Evolutionary conservation across 2,329 filamentous ascomycete genomes (phyloP).

Genomic region (Rhinocladiella mackenziei): DNA sequence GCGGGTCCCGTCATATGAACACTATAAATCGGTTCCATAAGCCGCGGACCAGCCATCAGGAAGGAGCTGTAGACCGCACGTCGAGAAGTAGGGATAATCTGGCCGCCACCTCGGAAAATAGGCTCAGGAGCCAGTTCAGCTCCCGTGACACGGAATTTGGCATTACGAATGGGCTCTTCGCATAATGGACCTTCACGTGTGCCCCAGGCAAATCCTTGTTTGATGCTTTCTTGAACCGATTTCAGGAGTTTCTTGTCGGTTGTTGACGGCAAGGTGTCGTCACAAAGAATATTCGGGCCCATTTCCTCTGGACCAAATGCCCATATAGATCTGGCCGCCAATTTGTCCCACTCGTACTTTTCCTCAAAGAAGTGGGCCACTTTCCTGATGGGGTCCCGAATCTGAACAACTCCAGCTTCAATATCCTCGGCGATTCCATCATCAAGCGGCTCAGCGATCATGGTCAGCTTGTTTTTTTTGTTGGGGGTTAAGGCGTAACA

Average conservation of each 20-base stretch:
- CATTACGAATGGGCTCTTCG: constrained; percentile 98
- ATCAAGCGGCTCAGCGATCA: constrained; percentile 94
- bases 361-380: constrained; percentile 97
- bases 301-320: constrained; percentile 95
- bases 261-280: constrained; percentile 90
- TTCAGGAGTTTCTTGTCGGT: constrained; percentile 89
- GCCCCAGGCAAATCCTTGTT: constrained; percentile 96
- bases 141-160: constrained; percentile 95
- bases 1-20: constrained; percentile 91
- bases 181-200: constrained; percentile 92
- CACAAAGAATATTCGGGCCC: constrained; percentile 91
- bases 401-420: constrained; percentile 81
- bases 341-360: constrained; percentile 92
- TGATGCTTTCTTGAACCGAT: constrained; percentile 84
- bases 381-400: constrained; percentile 86
- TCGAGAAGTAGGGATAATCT: constrained; percentile 93
- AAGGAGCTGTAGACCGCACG: constrained; percentile 94
- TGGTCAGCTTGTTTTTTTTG: constrained; percentile 99
- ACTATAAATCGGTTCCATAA: constrained; percentile 95
- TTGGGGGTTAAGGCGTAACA: constrained; percentile 97
- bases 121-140: constrained; percentile 80
- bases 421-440: constrained; percentile 94
- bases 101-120: constrained; percentile 90
- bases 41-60: constrained; percentile 88
- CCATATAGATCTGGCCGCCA: constrained; percentile 94